A percentile compares a stretch with the other conserved stretches of the same genome.
Evolutionary conservation across 495 filamentous ascomycete species (phyloP).

Genomic region (Cenococcum geophilum): DNA sequence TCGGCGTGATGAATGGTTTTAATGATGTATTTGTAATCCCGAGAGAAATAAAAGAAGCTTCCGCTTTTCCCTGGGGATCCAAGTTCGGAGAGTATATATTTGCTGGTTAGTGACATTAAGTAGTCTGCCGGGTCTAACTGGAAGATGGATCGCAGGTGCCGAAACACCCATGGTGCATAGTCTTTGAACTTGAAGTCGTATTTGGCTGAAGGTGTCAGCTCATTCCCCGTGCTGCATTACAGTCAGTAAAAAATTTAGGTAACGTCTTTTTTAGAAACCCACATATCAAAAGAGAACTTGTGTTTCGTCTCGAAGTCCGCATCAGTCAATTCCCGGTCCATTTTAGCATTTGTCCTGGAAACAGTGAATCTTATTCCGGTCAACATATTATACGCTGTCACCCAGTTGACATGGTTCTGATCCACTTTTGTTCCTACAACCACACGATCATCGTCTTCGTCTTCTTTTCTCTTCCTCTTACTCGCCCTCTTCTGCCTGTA

Average conservation of each 20-base stretch:
- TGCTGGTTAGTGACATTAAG: slow-evolving; percentile 95
- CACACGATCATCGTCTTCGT: slow-evolving; percentile 89
- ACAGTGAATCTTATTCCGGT: slow-evolving; percentile 97
- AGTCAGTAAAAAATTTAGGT: slow-evolving; percentile 17
- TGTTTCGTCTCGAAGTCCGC: slow-evolving; percentile 87
- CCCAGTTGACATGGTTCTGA: slow-evolving; percentile 95
- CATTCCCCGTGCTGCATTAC: slow-evolving; percentile 72
- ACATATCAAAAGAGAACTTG: slow-evolving; percentile 99
- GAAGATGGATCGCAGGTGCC: slow-evolving; percentile 83
- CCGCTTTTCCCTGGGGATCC: slow-evolving; percentile 97
- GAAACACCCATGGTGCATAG: slow-evolving; percentile 98
- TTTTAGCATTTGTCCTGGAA: slow-evolving; percentile 92
- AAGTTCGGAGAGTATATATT: slow-evolving; percentile 96
- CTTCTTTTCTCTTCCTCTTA: slow-evolving; percentile 70
- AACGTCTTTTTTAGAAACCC: slow-evolving; percentile 33
- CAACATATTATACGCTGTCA: slow-evolving; percentile 99
- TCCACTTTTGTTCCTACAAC: slow-evolving; percentile 96
- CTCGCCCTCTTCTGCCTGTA: slow-evolving; percentile 85
- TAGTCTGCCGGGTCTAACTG: slow-evolving; percentile 94
- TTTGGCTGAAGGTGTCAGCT: slow-evolving; percentile 94
- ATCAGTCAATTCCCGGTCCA: slow-evolving; percentile 79
- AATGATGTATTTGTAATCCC: slow-evolving; percentile 99
- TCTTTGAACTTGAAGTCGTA: slow-evolving; percentile 99
- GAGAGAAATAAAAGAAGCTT: slow-evolving; percentile 99
- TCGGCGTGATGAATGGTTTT: slow-evolving; percentile 98